Base-by-base conservation (phyloP, 2,329 filamentous ascomycete genomes). In the Penicillium aurantiogriseum region DNA sequence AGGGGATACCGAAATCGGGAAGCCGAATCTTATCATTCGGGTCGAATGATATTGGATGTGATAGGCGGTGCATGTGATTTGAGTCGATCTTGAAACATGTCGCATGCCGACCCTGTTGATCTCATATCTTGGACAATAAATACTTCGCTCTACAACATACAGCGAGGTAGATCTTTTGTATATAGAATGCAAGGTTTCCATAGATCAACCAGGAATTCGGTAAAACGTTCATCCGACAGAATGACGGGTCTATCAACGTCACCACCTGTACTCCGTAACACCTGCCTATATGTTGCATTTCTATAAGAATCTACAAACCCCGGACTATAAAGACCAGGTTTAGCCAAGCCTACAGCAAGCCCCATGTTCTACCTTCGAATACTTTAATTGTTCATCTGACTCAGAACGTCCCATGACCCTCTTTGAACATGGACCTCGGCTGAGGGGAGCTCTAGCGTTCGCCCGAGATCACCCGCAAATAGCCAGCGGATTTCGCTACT, bases 381-480 rank as follows among this genome's bases (percentile, higher is more conserved):
- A 56, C 23, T 52, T 46, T 53, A 29, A 35, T 27, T 21, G 7
- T 35, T 21, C 54, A 43, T 50, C 57, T 62, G 61, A 65, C 51
- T 57, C 56, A 55, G 48, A 35, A 46, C 21, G 49, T 57, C 52
- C 58, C 60, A 58, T 62, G 61, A 61, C 57, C 58, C 44, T 39
- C 27, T 47, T 15, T 35, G 25, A 5, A 15, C 9, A 33, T 54
- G 62, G 61, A 64, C 65, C 65, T 67, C 65, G 63, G 65, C 60
- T 65, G 65, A 61, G 62, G 33, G 62, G 63, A 63, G 57, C 49
- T 45, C 39, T 39, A 25, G 44, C 31, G 60, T 35, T 56, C 49
- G 58, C 38, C 64, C 64, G 64, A 61, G 56, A 59, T 60, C 57
- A 62, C 53, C 64, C 64, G 64, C 58, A 49, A 45, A 51, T 23